A percentile compares a stretch with the other conserved stretches of the same genome.
Evolutionary conservation across 2,329 filamentous ascomycete genomes (phyloP).

Genomic region (Nigrospora sphaerica): DNA sequence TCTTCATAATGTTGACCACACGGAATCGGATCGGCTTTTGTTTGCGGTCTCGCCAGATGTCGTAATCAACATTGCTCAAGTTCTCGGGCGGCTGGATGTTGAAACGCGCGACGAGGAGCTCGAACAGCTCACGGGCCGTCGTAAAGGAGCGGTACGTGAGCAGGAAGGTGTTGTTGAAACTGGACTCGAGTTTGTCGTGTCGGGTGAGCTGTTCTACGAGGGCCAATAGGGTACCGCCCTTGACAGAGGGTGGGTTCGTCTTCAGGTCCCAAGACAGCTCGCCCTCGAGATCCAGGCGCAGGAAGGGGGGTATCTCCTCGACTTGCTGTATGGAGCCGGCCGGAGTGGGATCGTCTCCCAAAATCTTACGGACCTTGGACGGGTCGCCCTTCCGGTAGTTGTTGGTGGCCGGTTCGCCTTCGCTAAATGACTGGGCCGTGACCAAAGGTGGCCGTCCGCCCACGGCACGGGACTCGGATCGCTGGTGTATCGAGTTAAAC

Average conservation of each 20-base stretch:
- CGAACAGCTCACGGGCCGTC: conserved; percentile 81
- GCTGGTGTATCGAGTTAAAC: conserved; percentile 47
- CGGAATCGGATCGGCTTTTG: conserved; percentile 94
- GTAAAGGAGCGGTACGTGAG: conserved; percentile 96
- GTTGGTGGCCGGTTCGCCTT: conserved; percentile 45
- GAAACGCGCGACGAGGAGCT: conserved; percentile 86
- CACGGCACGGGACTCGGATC: conserved; percentile 45
- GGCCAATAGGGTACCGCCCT: conserved; percentile 81
- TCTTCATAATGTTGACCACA: conserved; percentile 96
- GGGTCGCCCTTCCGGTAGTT: conserved; percentile 53
- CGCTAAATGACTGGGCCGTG: conserved; percentile 56
- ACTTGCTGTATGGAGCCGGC: conserved; percentile 38
- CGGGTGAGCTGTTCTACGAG: conserved; percentile 92
- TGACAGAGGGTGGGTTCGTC: conserved; percentile 65
- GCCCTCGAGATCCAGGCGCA: conserved; percentile 79
- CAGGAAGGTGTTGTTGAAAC: conserved; percentile 95
- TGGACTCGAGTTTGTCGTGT: conserved; percentile 91
- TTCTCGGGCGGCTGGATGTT: conserved; percentile 86
- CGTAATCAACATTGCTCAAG: conserved; percentile 66
- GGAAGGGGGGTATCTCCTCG: conserved; percentile 77
- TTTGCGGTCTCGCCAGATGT: conserved; percentile 86
- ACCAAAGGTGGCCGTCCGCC: conserved; percentile 38
- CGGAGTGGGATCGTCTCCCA: conserved; percentile 56
- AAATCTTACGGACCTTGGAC: conserved; percentile 59
- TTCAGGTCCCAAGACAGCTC: conserved; percentile 90